phyloP scores from a whole-genome alignment of 306 rosid genomes.

The Prinsepia uniflora region DNA sequence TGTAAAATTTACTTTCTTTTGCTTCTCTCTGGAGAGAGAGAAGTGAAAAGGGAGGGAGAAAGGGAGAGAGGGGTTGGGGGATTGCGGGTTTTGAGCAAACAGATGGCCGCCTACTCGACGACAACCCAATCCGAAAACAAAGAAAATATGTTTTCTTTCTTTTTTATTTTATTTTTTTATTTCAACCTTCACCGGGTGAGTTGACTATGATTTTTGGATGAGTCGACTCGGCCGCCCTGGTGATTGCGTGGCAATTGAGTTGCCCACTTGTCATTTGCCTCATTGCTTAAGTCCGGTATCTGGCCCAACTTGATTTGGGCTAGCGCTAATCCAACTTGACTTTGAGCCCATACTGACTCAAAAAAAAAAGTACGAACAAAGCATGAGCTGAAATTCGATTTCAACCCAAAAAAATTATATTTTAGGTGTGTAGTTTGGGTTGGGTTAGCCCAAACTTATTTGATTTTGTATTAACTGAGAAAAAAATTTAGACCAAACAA shows the following conservation, averaged over 20 bases:
- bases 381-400: too few species aligned
- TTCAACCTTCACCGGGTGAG: constrained; percentile 24
- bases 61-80: not conserved
- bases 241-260: not conserved
- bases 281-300: not conserved
- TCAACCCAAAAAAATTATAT: too few species aligned
- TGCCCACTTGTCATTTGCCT: not conserved
- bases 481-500: too few species aligned
- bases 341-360: too few species aligned
- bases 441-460: too few species aligned
- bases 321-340: too few species aligned
- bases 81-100: constrained; percentile 27
- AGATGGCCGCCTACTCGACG: constrained; percentile 32
- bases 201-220: constrained; percentile 13
- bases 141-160: not conserved
- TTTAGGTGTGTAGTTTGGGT: too few species aligned
- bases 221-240: constrained; percentile 17
- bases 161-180: not conserved
- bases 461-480: too few species aligned
- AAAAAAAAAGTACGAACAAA: too few species aligned
- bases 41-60: constrained; percentile 1
- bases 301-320: not conserved
- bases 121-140: constrained; percentile 49
- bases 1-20: constrained; percentile 6
- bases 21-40: constrained; percentile 38